phyloP scores from a whole-genome alignment of 169 alveolate species.

The Plasmodium vinckei region DNA sequence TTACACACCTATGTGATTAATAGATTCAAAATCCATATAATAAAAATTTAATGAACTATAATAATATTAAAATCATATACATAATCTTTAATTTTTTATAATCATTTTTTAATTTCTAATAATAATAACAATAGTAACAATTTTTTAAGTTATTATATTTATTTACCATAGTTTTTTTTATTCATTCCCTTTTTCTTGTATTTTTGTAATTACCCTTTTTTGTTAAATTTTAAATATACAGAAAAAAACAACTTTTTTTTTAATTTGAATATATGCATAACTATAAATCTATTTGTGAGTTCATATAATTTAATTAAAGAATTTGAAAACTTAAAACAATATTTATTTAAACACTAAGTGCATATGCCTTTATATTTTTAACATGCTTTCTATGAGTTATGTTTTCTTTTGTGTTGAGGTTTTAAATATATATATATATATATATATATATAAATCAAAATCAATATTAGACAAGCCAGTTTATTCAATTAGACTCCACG shows the following conservation, averaged over 20 bases:
- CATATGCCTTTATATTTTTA: no score
- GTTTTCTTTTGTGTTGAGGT: no score
- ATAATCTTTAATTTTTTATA: neutral
- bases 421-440: no score
- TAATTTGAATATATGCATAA: neutral
- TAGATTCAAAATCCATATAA: neutral
- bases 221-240: constrained; percentile 61
- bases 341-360: no score
- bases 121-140: constrained; percentile 4
- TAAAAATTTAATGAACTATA: neutral
- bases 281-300: no score
- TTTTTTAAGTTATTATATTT: constrained; percentile 20
- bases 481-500: no score
- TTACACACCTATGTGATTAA: neutral
- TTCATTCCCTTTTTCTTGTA: constrained; percentile 13
- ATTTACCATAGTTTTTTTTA: constrained; percentile 7
- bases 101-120: neutral
- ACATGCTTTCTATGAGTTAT: no score
- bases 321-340: neutral
- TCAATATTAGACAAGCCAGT: no score
- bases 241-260: constrained; percentile 21
- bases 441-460: no score
- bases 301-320: no score
- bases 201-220: constrained; percentile 27
- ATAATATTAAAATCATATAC: neutral